Conservation (phyloP, 2,329 filamentous ascomycete genomes). For the Grosmannia clavigera region DNA sequence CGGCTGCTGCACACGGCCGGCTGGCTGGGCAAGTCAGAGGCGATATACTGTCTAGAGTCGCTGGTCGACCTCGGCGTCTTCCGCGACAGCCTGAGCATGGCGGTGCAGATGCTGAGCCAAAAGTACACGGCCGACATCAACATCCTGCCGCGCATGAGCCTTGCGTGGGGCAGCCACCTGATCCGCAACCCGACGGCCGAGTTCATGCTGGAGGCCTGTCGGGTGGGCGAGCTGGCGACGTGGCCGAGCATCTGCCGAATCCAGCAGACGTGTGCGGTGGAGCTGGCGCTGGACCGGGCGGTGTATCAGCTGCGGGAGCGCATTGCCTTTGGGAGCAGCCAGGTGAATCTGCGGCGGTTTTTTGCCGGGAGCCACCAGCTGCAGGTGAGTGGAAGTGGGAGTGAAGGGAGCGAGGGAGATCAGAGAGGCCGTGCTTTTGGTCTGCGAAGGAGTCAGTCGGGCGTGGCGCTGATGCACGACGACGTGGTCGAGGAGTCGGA, state of each 20-base stretch:
- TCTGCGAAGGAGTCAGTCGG: neutral
- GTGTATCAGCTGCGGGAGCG: slow-evolving; percentile 56
- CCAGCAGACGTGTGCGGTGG: slow-evolving; percentile 76
- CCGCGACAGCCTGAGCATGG: slow-evolving; percentile 66
- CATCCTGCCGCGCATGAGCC: slow-evolving; percentile 34
- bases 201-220: slow-evolving; percentile 71
- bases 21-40: slow-evolving; percentile 64
- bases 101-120: slow-evolving; percentile 71
- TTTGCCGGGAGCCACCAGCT: slow-evolving; percentile 21
- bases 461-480: neutral
- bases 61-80: slow-evolving; percentile 71
- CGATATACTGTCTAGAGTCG: slow-evolving; percentile 67
- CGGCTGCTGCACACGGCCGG: slow-evolving; percentile 55
- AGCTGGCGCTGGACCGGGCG: slow-evolving; percentile 68
- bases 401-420: neutral
- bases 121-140: slow-evolving; percentile 94
- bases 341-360: slow-evolving; percentile 44
- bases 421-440: neutral
- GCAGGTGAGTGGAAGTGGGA: neutral
- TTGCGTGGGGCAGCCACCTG: slow-evolving; percentile 41
- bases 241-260: slow-evolving; percentile 86
- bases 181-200: slow-evolving; percentile 74
- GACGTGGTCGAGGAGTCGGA: neutral
- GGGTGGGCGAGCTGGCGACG: slow-evolving; percentile 72
- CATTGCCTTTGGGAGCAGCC: slow-evolving; percentile 56